Base-by-base conservation (phyloP, 2,329 filamentous ascomycete species). In the Chrysosporium keratinophilum region DNA sequence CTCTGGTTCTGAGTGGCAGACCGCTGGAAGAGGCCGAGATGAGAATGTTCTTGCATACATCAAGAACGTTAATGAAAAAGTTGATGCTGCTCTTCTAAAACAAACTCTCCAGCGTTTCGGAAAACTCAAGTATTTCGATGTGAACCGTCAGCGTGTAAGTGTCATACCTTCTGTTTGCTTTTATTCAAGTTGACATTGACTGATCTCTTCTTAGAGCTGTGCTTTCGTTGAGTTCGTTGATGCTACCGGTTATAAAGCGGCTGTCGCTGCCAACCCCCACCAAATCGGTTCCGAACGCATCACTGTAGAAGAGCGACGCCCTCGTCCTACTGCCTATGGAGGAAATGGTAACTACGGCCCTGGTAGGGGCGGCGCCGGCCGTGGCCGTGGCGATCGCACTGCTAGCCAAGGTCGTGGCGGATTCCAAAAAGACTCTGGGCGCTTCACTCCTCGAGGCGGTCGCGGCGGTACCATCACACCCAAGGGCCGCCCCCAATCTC, bases 161-260 rank as follows among this genome's bases (percentile, higher is more conserved):
- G 40, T 17, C 17, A 7, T 12, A 12, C 9, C 10, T 31, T 15
- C 19, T 40, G 23, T 23, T 23, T 9, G 20, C 12, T 51, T 14
- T 44, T 39, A 49, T 20, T 50, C 19, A 37, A 9, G 37, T 19
- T 6, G 17, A 15, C 41, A 15, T 10, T 57, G 54, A 52, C 59
- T 63, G 55, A 62, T 52, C 14, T 14, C 15, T 46, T 19, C 31
- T 50, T 23, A 95, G 91, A 96, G 93, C 78, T 96, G 89, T 66
- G 93, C 93, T 23, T 97, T 97, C 67, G 88, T 96, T 56, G 93
- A 98, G 70, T 98, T 93, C 71, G 85, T 83, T 66, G 86, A 84
- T 45, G 68, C 81, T 19, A 82, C 89, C 53, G 88, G 82, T 45
- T 96, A 95, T 73, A 80, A 88, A 69, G 85, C 87, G 58, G 93